A percentile compares a stretch with the other conserved stretches of the same genome.
These are phyloP conservation scores for Gossypium schwendimanii DNA, from an alignment of 441 rosid species.

Conservation along the genomic window DNA sequence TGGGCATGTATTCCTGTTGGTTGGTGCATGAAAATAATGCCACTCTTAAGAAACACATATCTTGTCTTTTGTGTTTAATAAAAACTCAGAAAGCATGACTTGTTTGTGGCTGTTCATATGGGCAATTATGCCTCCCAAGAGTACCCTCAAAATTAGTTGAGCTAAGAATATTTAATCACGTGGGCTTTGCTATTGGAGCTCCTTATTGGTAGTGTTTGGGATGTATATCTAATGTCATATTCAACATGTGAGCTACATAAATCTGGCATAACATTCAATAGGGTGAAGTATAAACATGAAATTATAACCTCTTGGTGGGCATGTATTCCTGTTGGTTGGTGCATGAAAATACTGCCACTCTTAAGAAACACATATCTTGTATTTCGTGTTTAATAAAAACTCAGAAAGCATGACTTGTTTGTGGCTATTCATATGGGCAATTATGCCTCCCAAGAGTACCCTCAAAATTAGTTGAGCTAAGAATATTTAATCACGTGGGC, in stretches of 20 bases:
- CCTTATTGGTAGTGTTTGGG: neutral
- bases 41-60: neutral
- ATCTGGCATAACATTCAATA: neutral
- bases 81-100: neutral
- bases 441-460: neutral
- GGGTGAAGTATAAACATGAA: neutral
- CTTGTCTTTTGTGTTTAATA: neutral
- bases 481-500: neutral
- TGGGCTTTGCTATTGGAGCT: neutral
- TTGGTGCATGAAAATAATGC: slow-evolving; percentile 1
- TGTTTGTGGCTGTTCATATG: neutral
- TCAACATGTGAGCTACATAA: neutral
- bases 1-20: neutral
- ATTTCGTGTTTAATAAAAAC: neutral
- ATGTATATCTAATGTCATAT: neutral
- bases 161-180: neutral
- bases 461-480: neutral
- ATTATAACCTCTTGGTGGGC: neutral
- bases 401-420: neutral
- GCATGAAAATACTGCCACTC: slow-evolving; percentile 1
- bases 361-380: neutral
- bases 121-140: neutral
- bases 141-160: neutral
- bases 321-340: neutral
- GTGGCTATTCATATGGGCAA: neutral